Evolutionary conservation across 257 asterid species (phyloP).

Genomic region (Scutellaria minor): DNA sequence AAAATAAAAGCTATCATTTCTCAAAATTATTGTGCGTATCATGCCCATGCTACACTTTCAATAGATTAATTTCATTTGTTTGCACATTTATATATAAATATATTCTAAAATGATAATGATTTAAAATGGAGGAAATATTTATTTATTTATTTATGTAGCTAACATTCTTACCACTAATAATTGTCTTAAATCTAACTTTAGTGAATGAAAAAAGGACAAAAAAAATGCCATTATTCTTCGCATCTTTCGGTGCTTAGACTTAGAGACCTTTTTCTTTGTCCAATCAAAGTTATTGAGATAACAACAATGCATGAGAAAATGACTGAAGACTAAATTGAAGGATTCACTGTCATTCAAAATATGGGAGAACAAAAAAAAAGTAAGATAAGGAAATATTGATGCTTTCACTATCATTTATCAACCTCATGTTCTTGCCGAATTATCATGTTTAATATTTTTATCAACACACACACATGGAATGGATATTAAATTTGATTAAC

Average conservation of each 20-base stretch:
- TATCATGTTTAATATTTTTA: background rate
- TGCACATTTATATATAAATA: too few relatives aligned
- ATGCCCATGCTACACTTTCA: too few relatives aligned
- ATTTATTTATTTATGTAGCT: background rate
- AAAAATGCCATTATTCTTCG: slow-evolving; percentile 25
- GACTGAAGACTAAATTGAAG: slow-evolving; percentile 19
- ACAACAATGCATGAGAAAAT: slow-evolving; percentile 33
- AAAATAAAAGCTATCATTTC: background rate
- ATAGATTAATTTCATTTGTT: too few relatives aligned
- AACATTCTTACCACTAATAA: slow-evolving; percentile 2
- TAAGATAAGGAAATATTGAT: slow-evolving; percentile 6
- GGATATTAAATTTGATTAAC: too few relatives aligned
- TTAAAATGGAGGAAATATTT: too few relatives aligned
- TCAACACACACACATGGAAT: too few relatives aligned
- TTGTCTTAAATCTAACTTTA: slow-evolving; percentile 7
- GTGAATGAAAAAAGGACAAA: slow-evolving; percentile 19
- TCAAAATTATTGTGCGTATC: too few relatives aligned
- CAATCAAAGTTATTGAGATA: slow-evolving; percentile 34
- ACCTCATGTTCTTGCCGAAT: background rate
- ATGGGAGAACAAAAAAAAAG: background rate
- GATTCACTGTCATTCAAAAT: slow-evolving; percentile 23
- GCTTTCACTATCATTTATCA: background rate
- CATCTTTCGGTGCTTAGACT: slow-evolving; percentile 42
- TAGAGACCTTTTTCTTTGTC: slow-evolving; percentile 30
- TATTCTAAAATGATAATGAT: too few relatives aligned